Evolutionary conservation across 2,329 filamentous ascomycete species (phyloP), one percentile per base, ranked within the genome.

Genomic region (Diaporthe sp.): DNA sequence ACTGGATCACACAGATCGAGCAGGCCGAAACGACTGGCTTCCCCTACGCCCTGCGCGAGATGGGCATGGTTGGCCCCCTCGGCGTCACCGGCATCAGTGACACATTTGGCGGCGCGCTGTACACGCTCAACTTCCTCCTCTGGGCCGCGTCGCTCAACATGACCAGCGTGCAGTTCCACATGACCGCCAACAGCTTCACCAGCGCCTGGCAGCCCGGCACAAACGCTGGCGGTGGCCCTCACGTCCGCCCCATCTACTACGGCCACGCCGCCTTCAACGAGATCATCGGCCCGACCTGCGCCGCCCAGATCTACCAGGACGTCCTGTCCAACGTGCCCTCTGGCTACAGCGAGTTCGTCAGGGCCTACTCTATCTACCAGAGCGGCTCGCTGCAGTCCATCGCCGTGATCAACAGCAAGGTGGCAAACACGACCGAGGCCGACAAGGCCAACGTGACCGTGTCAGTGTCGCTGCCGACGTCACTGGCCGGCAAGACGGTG

Each of bases 161-260:
- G 70, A 81, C 83, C 0, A 85, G 85, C 12, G 86, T 89, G 3
- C 84, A 88, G 76, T 86, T 89, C 83, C 88, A 89, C 82, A 88
- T 89, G 87, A 89, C 87, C 13, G 87, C 88, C 80, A 88, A 88
- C 80, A 88, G 87, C 76, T 86, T 86, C 77, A 86, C 87, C 9
- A 84, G 84, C 73, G 86, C 87, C 2, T 89, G 88, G 88, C 85
- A 87, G 77, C 88, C 88, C 22, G 81, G 86, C 51, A 68, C 80
- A 25, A 80, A 83, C 75, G 83, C 85, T 76, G 85, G 82, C 39
- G 82, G 80, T 7, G 80, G 81, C 37, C 84, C 86, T 1, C 85
- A 84, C 77, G 86, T 89, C 13, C 85, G 87, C 37, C 87, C 87
- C 1, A 81, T 85, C 61, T 89, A 89, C 82, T 89, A 89, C 77